Base-by-base conservation (phyloP, 2,329 filamentous ascomycete genomes). In the Diplocarpon mali region DNA sequence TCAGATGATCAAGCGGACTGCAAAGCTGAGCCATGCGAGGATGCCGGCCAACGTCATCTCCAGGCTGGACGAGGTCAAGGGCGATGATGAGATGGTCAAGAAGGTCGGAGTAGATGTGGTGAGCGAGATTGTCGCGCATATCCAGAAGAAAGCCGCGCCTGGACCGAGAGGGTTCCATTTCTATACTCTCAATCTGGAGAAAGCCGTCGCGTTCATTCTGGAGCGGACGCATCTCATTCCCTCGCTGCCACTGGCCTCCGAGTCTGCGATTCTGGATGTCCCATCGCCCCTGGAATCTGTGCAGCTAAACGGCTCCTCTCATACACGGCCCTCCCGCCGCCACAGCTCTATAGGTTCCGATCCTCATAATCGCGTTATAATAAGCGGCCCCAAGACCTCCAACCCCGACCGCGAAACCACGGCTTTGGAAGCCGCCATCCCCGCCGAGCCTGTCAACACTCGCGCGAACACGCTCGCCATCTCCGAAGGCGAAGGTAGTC, bases 121-220 rank as follows among this genome's bases (percentile, higher is more conserved):
- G 47, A 80, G 78, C 57, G 88, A 95, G 59, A 78, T 96, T 38
- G 76, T 96, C 13, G 78, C 86, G 52, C 76, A 80, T 57, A 76
- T 96, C 60, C 85, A 83, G 64, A 69, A 78, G 77, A 57, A 68
- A 63, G 60, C 68, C 54, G 73, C 69, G 0, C 68, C 70, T 10
- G 73, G 75, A 3, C 82, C 78, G 15, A 73, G 79, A 56, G 92
- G 92, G 5, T 95, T 95, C 65, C 92, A 98, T 62, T 96, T 98
- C 66, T 98, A 95, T 65, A 96, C 92, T 0, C 70, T 98, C 41
- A 98, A 98, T 61, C 70, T 96, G 28, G 90, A 96, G 64, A 98
- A 96, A 66, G 85, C 88, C 0, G 89, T 98, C 2, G 86, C 89
- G 0, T 92, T 95, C 57, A 90, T 96, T 49, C 66, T 96, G 0